Conservation (phyloP, 805 yeast genomes). For the Lipomyces starkeyi region DNA sequence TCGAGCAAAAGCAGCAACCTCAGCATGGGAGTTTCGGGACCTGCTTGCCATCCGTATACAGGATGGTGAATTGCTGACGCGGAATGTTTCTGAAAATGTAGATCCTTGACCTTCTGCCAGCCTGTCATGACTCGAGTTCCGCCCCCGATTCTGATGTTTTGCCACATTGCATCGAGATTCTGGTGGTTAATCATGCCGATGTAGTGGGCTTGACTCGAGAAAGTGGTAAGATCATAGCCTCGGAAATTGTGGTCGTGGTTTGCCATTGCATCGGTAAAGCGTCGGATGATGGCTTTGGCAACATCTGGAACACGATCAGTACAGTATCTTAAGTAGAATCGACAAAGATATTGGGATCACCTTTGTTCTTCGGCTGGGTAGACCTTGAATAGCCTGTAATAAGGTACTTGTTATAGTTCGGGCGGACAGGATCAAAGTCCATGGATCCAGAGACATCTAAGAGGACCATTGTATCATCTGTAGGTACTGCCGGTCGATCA, state of each 20-base stretch:
- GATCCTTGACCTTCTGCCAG: constrained; percentile 6
- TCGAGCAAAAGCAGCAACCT: constrained; percentile 1
- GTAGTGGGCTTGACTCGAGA: constrained; percentile 1
- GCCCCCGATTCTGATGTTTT: constrained; percentile 7
- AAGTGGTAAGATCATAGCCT: constrained; percentile 2
- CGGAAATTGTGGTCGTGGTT: background rate
- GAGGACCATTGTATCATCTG: constrained; percentile 4
- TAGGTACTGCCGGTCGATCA: background rate
- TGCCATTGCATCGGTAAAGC: background rate
- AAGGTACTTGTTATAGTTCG: constrained; percentile 1
- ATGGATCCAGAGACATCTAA: constrained; percentile 12
- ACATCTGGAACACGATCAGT: constrained; percentile 1
- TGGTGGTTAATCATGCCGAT: background rate
- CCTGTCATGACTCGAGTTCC: constrained; percentile 11
- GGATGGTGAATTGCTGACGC: constrained; percentile 5
- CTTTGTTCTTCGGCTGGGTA: background rate
- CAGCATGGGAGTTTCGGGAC: constrained; percentile 3
- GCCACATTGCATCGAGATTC: constrained; percentile 6
- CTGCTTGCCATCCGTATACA: constrained; percentile 9
- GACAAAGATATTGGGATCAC: background rate
- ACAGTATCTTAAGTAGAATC: background rate
- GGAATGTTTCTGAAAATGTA: constrained; percentile 4
- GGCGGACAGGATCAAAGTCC: constrained; percentile 5
- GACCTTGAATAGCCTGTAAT: background rate
- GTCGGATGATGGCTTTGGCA: constrained; percentile 1